These are phyloP conservation scores for Cinnamomum chago DNA, from an alignment of 164 flowering plant genomes.

Conservation along the genomic window DNA sequence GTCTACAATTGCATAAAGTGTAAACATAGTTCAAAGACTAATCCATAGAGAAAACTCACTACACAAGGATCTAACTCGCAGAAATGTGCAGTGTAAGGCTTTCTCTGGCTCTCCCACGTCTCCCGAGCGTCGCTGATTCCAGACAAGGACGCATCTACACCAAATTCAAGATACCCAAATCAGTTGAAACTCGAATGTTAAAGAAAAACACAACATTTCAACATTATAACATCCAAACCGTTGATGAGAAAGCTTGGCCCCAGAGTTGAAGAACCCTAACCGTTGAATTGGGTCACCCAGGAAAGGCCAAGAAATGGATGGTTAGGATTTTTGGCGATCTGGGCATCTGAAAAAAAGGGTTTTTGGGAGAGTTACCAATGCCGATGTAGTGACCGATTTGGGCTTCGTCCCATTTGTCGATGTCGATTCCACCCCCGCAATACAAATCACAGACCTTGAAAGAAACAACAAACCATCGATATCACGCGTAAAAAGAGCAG, in stretches of 20 bases:
- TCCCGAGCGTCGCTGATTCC: constrained; percentile 56
- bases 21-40: too few relatives aligned
- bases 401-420: constrained; percentile 79
- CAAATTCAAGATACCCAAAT: not conserved
- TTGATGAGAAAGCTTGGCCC: too few relatives aligned
- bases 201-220: not conserved
- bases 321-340: not conserved
- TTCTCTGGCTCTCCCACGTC: constrained; percentile 78
- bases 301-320: not conserved
- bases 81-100: constrained; percentile 68
- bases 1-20: too few relatives aligned
- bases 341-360: not conserved
- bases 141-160: constrained; percentile 55
- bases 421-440: constrained; percentile 64
- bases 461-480: not conserved
- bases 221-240: not conserved
- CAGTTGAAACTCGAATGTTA: not conserved
- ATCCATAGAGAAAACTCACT: constrained; percentile 29
- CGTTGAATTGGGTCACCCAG: not conserved
- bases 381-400: constrained; percentile 88
- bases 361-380: constrained; percentile 46
- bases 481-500: not conserved
- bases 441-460: constrained; percentile 79
- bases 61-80: constrained; percentile 73
- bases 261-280: not conserved